Evolutionary conservation across 1,284 basidiomycete genomes (phyloP), one percentile per base, ranked within the genome.

Genomic region (Ustilago bromivora): DNA sequence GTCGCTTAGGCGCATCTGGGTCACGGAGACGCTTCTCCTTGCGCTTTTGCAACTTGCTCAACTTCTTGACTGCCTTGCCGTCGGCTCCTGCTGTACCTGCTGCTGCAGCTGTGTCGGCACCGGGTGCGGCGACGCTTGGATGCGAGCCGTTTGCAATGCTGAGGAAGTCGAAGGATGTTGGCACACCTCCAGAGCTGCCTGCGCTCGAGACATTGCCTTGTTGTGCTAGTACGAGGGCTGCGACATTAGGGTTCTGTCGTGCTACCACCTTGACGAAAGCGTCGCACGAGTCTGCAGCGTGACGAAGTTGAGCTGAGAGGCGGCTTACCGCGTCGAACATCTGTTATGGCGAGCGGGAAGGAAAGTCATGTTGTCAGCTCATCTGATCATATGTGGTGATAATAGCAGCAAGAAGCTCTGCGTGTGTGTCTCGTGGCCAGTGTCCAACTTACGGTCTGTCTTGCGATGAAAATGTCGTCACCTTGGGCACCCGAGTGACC

Each of bases 1-100:
- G 82, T 31, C 82, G 70, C 66, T 83, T 83, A 70, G 81, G 81
- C 40, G 81, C 82, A 46, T 82, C 74, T 3, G 81, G 82, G 54
- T 83, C 82, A 15, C 78, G 74, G 11, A 79, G 67, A 38, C 72
- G 72, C 68, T 81, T 80, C 63, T 79, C 71, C 46, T 67, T 73
- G 61, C 76, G 77, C 47, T 70, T 70, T 62, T 78, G 72, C 36
- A 74, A 40, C 73, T 82, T 82, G 66, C 66, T 75, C 56, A 78
- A 34, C 67, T 71, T 72, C 71, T 78, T 78, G 54, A 57, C 65
- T 13, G 66, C 63, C 51, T 77, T 75, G 32, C 72, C 73, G 34
- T 71, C 73, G 53, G 76, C 76, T 5, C 67, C 70, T 4, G 61
- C 68, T 35, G 75, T 66, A 31, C 54, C 65, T 28, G 76, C 65